A percentile compares a stretch with the other conserved stretches of the same genome.
phyloP scores from a whole-genome alignment of 148 eudicot genomes.

The Polygonum aviculare region DNA sequence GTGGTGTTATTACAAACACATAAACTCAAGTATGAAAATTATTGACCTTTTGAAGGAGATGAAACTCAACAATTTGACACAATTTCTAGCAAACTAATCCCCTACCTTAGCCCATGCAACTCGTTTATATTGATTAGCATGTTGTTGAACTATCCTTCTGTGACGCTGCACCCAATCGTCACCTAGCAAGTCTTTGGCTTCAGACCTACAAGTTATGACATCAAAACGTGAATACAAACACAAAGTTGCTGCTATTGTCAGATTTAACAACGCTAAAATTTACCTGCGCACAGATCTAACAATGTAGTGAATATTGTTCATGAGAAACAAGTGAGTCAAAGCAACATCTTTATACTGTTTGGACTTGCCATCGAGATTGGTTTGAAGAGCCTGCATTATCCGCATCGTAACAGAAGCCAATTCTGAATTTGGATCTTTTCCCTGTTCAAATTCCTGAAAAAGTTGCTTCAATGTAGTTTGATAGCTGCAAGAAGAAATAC shows the following conservation, averaged over 20 bases:
- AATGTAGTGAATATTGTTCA: conserved; percentile 97
- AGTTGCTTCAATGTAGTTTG: conserved; percentile 98
- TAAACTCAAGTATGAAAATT: not conserved
- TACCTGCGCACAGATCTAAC: conserved; percentile 99
- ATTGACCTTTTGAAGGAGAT: not conserved
- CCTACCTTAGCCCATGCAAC: conserved; percentile 95
- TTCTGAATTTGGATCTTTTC: conserved; percentile 69
- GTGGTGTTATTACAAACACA: not conserved
- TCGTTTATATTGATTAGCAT: conserved; percentile 95
- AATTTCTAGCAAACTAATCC: not conserved
- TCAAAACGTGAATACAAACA: conserved; percentile 1
- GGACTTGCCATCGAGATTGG: conserved; percentile 92
- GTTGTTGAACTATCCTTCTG: conserved; percentile 90
- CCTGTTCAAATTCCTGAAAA: conserved; percentile 80
- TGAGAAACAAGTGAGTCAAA: conserved; percentile 80
- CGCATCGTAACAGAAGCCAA: conserved; percentile 87
- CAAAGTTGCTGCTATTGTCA: not conserved
- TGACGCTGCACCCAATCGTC: conserved; percentile 99
- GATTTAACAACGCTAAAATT: not conserved
- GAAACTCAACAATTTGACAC: not conserved
- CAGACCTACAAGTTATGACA: conserved; percentile 48
- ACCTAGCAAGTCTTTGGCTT: conserved; percentile 93
- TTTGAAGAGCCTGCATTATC: conserved; percentile 98
- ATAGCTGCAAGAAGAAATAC: conserved; percentile 36
- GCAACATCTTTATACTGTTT: conserved; percentile 89